Evolutionary conservation across 176 grass and related monocot species (phyloP), one percentile per base, ranked within the genome.

Genomic region (Aegilops umbellulata): DNA sequence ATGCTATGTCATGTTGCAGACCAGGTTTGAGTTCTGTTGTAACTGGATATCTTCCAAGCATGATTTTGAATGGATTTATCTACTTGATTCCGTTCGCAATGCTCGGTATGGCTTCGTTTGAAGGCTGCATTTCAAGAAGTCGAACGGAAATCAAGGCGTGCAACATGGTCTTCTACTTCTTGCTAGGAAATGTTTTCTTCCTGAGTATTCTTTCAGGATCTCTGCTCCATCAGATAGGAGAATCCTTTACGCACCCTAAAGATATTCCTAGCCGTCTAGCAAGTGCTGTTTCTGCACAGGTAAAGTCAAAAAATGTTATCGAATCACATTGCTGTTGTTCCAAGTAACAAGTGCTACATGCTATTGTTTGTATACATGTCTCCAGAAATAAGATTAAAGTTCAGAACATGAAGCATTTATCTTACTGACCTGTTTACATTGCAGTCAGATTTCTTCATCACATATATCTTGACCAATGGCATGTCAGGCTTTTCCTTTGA

Each of bases 381-480:
- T 38, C 8, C 16, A n/a, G 25, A 27, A 69, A 69, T 22, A 4
- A 17, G 15, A 19, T 69, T 63, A 39, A 65, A 82, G 11, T 58
- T 76, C 44, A 69, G 42, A 68, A 75, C 35, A 68, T 27, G 77
- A 60, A 60, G 10, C 29, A 39, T 86, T 69, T 76, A 77, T 82
- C 34, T 63, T 63, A 15, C 26, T 3, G 27, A 71, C 38, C 77
- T 84, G 16, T 86, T 85, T 79, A 14, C 58, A 24, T 79, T 89
- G 88, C 90, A 93, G 95, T 97, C 95, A 4, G 89, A 97, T 94
- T 97, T 97, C 92, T 97, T 97, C 79, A 94, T 97, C 81, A 97
- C 92, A 49, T 94, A 97, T 84, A 97, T 97, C 78, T 89, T 94
- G 88, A 97, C 95, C 5, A 89, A 97, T 16, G 92, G 92, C 44